Conservation (phyloP, 2,329 filamentous ascomycete species). For the Sordariomycetes sp. region DNA sequence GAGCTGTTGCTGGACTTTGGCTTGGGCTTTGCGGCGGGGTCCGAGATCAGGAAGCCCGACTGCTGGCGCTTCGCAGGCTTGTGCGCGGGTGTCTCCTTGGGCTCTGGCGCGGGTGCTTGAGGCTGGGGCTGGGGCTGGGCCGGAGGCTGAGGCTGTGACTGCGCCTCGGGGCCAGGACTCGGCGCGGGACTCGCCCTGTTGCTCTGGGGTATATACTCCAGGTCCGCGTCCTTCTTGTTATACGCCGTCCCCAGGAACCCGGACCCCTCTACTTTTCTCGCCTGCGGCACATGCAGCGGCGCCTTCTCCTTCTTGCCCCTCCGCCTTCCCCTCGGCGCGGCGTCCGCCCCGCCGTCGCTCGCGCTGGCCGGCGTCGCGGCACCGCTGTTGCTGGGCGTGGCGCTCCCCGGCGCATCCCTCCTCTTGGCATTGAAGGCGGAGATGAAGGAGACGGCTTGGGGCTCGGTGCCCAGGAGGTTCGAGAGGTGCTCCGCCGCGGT, state of each 20-base stretch:
- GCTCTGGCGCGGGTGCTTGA: neutral
- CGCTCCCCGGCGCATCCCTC: conserved; percentile 15
- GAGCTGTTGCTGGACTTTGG: conserved; percentile 37
- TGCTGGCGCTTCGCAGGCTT: conserved; percentile 17
- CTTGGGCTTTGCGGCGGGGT: conserved; percentile 43
- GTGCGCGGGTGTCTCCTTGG: conserved; percentile 16
- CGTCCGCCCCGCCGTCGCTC: conserved; percentile 14
- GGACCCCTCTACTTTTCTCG: conserved; percentile 49
- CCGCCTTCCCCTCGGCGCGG: conserved; percentile 34
- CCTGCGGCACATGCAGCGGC: conserved; percentile 47
- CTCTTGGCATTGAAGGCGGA: conserved; percentile 65
- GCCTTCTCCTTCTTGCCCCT: conserved; percentile 45
- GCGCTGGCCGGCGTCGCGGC: neutral
- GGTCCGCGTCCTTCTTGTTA: conserved; percentile 54
- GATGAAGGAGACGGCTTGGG: conserved; percentile 63
- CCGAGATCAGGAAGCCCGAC: conserved; percentile 69
- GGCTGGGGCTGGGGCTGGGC: neutral
- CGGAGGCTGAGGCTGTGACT: neutral
- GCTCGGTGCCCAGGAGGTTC: conserved; percentile 77
- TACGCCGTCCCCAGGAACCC: conserved; percentile 55
- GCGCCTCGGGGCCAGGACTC: neutral
- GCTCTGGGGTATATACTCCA: conserved; percentile 55
- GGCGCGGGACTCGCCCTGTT: conserved; percentile 6
- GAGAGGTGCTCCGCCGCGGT: conserved; percentile 76
- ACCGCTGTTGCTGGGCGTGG: conserved; percentile 3